These are phyloP conservation scores for Graphiopsis chlorocephala DNA, from an alignment of 2,329 filamentous ascomycete species.

Conservation along the genomic window DNA sequence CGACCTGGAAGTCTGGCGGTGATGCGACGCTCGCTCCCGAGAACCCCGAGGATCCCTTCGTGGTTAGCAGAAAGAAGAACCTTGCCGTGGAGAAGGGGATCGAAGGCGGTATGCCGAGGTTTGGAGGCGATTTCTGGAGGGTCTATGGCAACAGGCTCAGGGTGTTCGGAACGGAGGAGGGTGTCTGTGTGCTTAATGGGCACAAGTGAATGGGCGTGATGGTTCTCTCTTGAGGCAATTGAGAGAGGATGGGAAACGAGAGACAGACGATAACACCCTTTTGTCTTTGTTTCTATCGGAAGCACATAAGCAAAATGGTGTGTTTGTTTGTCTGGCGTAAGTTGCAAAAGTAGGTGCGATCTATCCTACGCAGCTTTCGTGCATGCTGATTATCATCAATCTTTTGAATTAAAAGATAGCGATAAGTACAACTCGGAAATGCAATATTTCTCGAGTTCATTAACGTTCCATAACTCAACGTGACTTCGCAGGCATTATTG, in stretches of 20 bases:
- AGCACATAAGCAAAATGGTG: background rate
- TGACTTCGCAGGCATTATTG: background rate
- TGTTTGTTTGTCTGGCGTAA: background rate
- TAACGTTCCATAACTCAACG: background rate
- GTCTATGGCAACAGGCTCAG: slow-evolving; percentile 59
- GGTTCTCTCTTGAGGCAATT: background rate
- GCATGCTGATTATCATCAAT: slow-evolving; percentile 4
- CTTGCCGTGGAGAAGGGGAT: slow-evolving; percentile 24
- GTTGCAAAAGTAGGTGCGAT: slow-evolving; percentile 21
- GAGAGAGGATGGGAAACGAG: background rate
- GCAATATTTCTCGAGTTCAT: background rate
- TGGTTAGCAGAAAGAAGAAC: slow-evolving; percentile 17
- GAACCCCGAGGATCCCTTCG: slow-evolving; percentile 26
- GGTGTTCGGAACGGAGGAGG: slow-evolving; percentile 59
- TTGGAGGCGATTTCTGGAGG: slow-evolving; percentile 54
- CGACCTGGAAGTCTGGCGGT: slow-evolving; percentile 30
- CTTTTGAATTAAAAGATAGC: background rate
- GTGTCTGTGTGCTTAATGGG: slow-evolving; percentile 38
- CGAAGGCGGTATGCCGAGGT: slow-evolving; percentile 47
- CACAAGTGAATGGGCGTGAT: background rate
- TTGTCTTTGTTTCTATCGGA: background rate
- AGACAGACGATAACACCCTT: background rate
- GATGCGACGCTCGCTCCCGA: slow-evolving; percentile 27
- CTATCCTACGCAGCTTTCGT: slow-evolving; percentile 21
- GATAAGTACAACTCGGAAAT: background rate